Evolutionary conservation across 1,284 basidiomycete genomes (phyloP).

Genomic region (Rhodotorula sp.): DNA sequence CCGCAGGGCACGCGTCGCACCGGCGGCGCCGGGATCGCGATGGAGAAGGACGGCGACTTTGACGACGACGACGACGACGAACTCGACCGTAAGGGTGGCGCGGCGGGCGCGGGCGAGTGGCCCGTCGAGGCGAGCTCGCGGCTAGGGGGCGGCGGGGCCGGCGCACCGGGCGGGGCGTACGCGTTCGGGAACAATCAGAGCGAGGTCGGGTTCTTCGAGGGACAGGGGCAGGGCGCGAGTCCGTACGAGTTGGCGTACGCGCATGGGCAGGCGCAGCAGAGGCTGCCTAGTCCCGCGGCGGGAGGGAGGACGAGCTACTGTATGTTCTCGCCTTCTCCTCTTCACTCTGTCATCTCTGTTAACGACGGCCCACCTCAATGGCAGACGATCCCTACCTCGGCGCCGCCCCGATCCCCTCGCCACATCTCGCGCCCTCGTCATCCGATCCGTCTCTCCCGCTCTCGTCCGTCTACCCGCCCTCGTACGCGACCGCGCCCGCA

Average conservation of each 20-base stretch:
- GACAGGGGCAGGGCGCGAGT: not conserved
- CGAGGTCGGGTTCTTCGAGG: not conserved
- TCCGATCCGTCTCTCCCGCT: slow-evolving; percentile 35
- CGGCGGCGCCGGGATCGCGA: slow-evolving; percentile 40
- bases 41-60: slow-evolving; percentile 38
- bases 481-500: slow-evolving; percentile 1
- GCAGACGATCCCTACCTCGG: slow-evolving; percentile 21
- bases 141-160: not conserved
- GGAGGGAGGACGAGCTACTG: not conserved
- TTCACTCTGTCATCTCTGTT: not conserved
- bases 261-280: slow-evolving; percentile 1
- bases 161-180: not conserved
- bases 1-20: slow-evolving; percentile 43
- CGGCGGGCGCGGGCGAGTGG: not conserved
- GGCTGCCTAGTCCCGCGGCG: not conserved
- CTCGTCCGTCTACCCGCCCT: slow-evolving; percentile 23
- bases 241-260: slow-evolving; percentile 2
- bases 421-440: slow-evolving; percentile 6
- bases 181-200: not conserved
- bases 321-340: not conserved
- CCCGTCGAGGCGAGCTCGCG: not conserved
- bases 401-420: not conserved
- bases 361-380: not conserved
- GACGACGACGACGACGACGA: slow-evolving; percentile 20
- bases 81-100: not conserved